Evolutionary conservation across 2,329 filamentous ascomycete species (phyloP).

Genomic region (Colletotrichum sp.): DNA sequence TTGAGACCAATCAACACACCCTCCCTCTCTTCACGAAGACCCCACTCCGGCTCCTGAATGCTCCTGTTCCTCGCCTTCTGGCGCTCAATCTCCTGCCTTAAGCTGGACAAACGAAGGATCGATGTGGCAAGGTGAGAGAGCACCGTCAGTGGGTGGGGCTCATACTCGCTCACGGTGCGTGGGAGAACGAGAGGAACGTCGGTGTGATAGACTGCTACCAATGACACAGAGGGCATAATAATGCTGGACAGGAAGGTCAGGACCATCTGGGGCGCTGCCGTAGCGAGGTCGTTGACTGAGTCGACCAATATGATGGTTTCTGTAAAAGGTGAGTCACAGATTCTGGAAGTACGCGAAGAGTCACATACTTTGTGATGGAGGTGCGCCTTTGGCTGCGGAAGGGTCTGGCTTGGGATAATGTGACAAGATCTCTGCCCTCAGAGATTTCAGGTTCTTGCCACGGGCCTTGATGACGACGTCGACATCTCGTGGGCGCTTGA

Average conservation of each 20-base stretch:
- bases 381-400: conserved; percentile 36
- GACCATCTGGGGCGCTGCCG: conserved; percentile 59
- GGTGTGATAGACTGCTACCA: conserved; percentile 82
- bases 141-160: conserved; percentile 73
- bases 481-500: conserved; percentile 66
- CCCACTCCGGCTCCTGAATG: conserved; percentile 77
- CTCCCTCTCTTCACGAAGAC: conserved; percentile 77
- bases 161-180: conserved; percentile 54
- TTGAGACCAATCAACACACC: conserved; percentile 76
- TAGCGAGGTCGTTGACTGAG: conserved; percentile 72
- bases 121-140: conserved; percentile 89
- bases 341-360: neutral
- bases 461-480: conserved; percentile 72
- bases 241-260: conserved; percentile 73
- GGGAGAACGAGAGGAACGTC: conserved; percentile 70
- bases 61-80: conserved; percentile 81
- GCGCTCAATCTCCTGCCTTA: conserved; percentile 75
- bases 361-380: conserved; percentile 46
- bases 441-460: conserved; percentile 59
- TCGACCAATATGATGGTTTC: conserved; percentile 81
- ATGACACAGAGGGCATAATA: conserved; percentile 69
- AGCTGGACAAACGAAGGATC: conserved; percentile 74
- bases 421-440: conserved; percentile 65
- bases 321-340: conserved; percentile 36
- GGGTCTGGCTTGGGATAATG: conserved; percentile 50